Evolutionary conservation across 495 filamentous ascomycete genomes (phyloP).

Genomic region (Neurospora sp.): DNA sequence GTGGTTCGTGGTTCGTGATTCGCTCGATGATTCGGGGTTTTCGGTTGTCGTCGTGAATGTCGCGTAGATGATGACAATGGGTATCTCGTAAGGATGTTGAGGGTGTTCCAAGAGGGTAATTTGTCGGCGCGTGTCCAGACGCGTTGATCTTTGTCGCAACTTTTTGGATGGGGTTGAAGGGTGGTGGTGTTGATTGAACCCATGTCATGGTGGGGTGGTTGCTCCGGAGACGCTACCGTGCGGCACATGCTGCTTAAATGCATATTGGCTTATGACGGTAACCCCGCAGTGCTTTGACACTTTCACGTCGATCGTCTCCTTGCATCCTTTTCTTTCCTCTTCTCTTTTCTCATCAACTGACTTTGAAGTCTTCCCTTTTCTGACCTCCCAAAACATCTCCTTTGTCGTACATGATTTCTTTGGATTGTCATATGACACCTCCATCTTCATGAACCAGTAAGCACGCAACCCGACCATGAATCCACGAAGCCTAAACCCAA

Average conservation of each 20-base stretch:
- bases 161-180: not conserved
- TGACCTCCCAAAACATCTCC: not conserved
- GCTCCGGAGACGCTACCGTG: not conserved
- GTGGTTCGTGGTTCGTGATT: not conserved
- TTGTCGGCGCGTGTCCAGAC: not conserved
- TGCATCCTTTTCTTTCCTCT: not conserved
- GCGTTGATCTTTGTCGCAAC: not conserved
- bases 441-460: not conserved
- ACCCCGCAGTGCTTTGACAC: not conserved
- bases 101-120: not conserved
- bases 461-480: not conserved
- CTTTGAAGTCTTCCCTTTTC: not conserved
- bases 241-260: not conserved
- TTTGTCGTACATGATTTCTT: not conserved
- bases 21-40: not conserved
- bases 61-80: not conserved
- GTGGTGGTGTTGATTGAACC: not conserved
- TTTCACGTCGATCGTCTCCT: not conserved
- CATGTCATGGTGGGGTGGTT: not conserved
- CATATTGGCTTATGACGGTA: not conserved
- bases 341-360: too few relatives aligned
- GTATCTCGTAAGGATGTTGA: not conserved
- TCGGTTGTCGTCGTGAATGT: not conserved
- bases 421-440: not conserved
- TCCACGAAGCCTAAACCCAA: not conserved